These are phyloP conservation scores for Protomyces lactucae-debilis DNA, from an alignment of 1,139 yeast genomes.

Conservation along the genomic window DNA sequence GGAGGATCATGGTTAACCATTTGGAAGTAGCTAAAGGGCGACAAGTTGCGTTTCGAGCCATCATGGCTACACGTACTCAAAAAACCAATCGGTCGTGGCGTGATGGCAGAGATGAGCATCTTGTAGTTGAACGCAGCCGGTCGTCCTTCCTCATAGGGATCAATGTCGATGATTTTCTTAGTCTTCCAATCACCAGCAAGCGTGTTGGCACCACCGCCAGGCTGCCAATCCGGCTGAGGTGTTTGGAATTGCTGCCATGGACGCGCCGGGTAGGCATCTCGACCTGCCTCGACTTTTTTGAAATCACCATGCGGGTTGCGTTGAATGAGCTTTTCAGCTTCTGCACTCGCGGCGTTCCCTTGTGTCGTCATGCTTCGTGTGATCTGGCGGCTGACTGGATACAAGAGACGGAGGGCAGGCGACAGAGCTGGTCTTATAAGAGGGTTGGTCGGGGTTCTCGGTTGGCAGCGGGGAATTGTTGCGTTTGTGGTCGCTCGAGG, in stretches of 20 bases:
- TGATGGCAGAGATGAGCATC: slow-evolving; percentile 48
- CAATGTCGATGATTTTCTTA: slow-evolving; percentile 47
- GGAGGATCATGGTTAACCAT: slow-evolving; percentile 56
- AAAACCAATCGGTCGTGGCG: slow-evolving; percentile 60
- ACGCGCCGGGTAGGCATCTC: not conserved
- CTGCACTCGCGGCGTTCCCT: slow-evolving; percentile 3
- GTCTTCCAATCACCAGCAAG: slow-evolving; percentile 39
- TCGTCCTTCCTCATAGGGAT: slow-evolving; percentile 49
- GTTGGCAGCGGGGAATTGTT: no score
- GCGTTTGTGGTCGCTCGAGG: no score
- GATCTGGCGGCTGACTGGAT: not conserved
- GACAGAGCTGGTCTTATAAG: no score
- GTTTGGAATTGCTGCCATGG: slow-evolving; percentile 32
- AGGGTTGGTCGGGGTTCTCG: no score
- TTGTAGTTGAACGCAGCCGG: slow-evolving; percentile 48
- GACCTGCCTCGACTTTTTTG: slow-evolving; percentile 5
- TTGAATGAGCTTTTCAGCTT: not conserved
- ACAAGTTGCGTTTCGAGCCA: slow-evolving; percentile 48
- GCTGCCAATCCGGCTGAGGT: slow-evolving; percentile 45
- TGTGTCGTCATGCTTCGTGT: not conserved
- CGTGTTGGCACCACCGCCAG: slow-evolving; percentile 48
- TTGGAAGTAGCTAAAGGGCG: slow-evolving; percentile 57
- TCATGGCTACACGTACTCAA: slow-evolving; percentile 47
- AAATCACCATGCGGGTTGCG: slow-evolving; percentile 17
- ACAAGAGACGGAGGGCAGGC: no score